Conservation (phyloP, 2,329 filamentous ascomycete genomes). For the Trichoderma gracile region DNA sequence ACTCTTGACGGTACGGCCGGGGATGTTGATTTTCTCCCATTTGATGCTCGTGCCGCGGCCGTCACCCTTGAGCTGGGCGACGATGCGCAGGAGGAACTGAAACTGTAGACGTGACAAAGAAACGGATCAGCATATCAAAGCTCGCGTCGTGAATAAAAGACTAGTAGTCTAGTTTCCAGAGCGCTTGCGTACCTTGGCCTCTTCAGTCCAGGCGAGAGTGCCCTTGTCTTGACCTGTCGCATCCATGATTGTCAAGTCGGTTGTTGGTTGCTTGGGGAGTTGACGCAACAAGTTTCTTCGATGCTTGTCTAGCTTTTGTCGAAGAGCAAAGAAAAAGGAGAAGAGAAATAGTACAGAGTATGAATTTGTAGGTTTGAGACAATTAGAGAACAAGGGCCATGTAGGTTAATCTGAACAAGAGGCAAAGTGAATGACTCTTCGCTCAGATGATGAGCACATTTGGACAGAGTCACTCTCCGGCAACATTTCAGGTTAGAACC, state of each 20-base stretch:
- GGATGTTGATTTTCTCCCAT: conserved; percentile 41
- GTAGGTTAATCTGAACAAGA: background rate
- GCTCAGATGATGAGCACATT: background rate
- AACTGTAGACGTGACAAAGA: conserved; percentile 31
- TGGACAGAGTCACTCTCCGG: background rate
- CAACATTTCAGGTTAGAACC: background rate
- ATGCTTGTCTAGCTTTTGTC: background rate
- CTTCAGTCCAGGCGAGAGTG: conserved; percentile 39
- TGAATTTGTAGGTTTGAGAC: background rate
- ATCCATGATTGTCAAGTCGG: conserved; percentile 30
- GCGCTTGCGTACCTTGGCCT: conserved; percentile 37
- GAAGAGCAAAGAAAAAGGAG: background rate
- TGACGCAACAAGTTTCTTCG: too few species aligned
- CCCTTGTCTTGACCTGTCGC: conserved; percentile 31
- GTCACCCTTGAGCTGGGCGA: conserved; percentile 38
- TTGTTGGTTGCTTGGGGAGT: background rate
- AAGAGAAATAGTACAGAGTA: background rate
- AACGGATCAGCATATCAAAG: background rate
- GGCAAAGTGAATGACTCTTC: background rate
- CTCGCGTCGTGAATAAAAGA: background rate
- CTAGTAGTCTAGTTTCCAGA: background rate
- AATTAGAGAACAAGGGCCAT: background rate
- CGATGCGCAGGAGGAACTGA: conserved; percentile 41
- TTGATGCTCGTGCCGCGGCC: conserved; percentile 37
- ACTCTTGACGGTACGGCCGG: conserved; percentile 42